Evolutionary conservation across 768 basidiomycete genomes (phyloP), one percentile per base, ranked within the genome.

Genomic region (Lactarius deliciosus): DNA sequence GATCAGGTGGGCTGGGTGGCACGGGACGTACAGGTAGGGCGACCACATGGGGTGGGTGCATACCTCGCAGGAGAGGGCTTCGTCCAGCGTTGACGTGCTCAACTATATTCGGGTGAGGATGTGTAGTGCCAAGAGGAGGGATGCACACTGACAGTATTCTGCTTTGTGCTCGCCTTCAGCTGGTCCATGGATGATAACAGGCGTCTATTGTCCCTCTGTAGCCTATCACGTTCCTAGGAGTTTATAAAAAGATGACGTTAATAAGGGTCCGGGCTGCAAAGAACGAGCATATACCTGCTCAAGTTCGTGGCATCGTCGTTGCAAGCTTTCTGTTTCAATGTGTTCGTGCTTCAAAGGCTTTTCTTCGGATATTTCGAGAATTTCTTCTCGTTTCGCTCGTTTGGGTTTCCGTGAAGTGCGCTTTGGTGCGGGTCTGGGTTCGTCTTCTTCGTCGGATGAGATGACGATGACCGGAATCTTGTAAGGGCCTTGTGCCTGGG

Each of bases 1-100:
- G 40, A 22, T 57, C 30, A 10, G 54, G 25, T 10, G 2, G 32
- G 53, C 25, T 56, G 41, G 30, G 55, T 30, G 43, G 16, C 6
- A 18, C 18, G 55, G 8, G 57, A 78, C 87, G 50, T 70, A 90
- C 89, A 82, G 79, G 70, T 83, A 87, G 0, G 90, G 89, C 9
- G 78, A 77, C 86, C 87, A 89, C 83, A 91, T 85, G 64, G 81
- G 81, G 50, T 75, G 65, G 0, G 83, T 80, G 73, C 90, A 92
- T 50, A 92, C 83, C 65, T 87, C 87, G 72, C 90, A 92, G 50
- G 76, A 79, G 15, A 85, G 73, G 56, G 79, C 72, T 30, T 90
- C 88, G 36, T 85, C 83, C 0, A 91, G 66, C 0, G 68, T 41
- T 2, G 68, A 68, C 5, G 65, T n/a, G 16, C 34, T 71, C 59